Base-by-base conservation (phyloP, 2,329 filamentous ascomycete species). In the Metarhizium guizhouense region DNA sequence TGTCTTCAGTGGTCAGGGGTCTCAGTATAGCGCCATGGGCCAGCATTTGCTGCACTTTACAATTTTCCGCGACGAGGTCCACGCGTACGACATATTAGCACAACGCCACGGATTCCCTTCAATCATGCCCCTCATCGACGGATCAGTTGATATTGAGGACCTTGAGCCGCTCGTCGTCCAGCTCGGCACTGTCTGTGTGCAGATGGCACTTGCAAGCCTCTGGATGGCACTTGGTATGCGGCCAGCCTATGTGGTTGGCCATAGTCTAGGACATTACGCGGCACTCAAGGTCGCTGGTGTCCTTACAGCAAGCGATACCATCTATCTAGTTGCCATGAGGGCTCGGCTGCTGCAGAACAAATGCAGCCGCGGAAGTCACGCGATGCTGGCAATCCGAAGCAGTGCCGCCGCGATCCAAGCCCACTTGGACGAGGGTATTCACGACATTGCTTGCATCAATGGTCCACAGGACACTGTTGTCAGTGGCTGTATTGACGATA, bases 401-500 rank as follows among this genome's bases (percentile, higher is more conserved):
- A 40, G 38, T 16, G 38, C 14, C 13, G 38, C 73, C 75, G 58
- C 76, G 72, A 16, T 70, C 74, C 71, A 77, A 10, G 43, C 53
- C 58, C 18, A 62, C 68, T 50, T 72, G 63, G 16, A 38, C 14
- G 32, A 6, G 45, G 30, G 29, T 56, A 11, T 20, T n/a, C 2
- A 18, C 30, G 71, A 51, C 75, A 80, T 36, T 75, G 77, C 53
- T 76, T 83, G 16, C 52, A 95, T 62, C 83, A 85, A 0, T 84
- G 83, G 86, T 0, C 85, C 0, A 76, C 83, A 53, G 87, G 90
- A 66, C 91, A 85, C 85, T 11, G 90, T 94, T 2, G 75, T 94
- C n/a, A 74, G 73, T 25, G 79, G 78, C 11, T 68, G 76, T 53
- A 71, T 81, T 40, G 62, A 69, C 4, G 67, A 73, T 4, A 73